Evolutionary conservation across 2,329 filamentous ascomycete genomes (phyloP).

Genomic region (Monosporascus sp.): DNA sequence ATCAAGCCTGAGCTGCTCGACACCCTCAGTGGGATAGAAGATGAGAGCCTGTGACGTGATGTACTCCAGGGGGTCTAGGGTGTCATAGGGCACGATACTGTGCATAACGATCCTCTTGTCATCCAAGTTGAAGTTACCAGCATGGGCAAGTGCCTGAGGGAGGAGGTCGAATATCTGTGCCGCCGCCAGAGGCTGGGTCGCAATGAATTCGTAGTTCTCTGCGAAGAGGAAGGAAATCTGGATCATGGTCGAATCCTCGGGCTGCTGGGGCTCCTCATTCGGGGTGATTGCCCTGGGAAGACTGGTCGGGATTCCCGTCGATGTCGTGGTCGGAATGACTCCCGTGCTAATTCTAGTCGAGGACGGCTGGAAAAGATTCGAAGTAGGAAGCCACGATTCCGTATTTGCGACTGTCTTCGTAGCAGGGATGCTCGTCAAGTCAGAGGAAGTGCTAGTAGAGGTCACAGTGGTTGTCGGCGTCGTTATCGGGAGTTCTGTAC

Average conservation of each 20-base stretch:
- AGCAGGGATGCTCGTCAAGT: constrained; percentile 34
- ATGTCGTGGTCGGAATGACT: constrained; percentile 34
- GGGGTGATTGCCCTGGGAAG: constrained; percentile 75
- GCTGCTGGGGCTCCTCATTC: constrained; percentile 45
- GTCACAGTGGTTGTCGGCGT: constrained; percentile 9
- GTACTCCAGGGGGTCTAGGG: constrained; percentile 62
- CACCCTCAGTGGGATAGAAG: constrained; percentile 67
- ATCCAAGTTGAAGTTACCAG: constrained; percentile 47
- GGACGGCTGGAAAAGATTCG: constrained; percentile 52
- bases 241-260: constrained; percentile 64
- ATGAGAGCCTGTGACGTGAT: constrained; percentile 75
- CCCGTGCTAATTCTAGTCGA: constrained; percentile 36
- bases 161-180: constrained; percentile 80
- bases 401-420: constrained; percentile 40
- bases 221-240: constrained; percentile 79
- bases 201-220: constrained; percentile 82
- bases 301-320: constrained; percentile 55
- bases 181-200: constrained; percentile 63
- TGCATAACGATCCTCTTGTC: constrained; percentile 55
- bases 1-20: constrained; percentile 63
- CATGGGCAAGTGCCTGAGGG: constrained; percentile 64
- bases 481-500: constrained; percentile 7
- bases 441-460: constrained; percentile 10
- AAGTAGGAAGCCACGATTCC: constrained; percentile 51
- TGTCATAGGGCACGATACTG: constrained; percentile 72